These are phyloP conservation scores for Endotrypanum monterogeii DNA, from an alignment of 208 protist species.

Conservation along the genomic window DNA sequence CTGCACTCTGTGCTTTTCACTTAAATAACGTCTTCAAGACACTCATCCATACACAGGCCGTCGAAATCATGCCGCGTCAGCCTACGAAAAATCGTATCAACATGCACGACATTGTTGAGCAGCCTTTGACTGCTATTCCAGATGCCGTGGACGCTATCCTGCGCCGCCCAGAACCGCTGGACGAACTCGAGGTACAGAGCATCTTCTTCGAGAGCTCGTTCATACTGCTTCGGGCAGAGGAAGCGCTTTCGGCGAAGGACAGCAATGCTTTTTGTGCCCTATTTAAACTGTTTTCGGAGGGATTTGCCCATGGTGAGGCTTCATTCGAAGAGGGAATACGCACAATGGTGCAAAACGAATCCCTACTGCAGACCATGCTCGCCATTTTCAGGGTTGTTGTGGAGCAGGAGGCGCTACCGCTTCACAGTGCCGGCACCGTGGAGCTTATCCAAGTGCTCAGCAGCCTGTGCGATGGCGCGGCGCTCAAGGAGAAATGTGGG, in stretches of 20 bases:
- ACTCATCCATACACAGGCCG: background rate
- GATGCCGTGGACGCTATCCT: conserved; percentile 85
- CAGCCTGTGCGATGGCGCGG: conserved; percentile 79
- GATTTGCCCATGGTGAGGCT: conserved; percentile 67
- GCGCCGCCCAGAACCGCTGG: conserved; percentile 73
- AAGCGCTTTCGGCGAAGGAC: conserved; percentile 74
- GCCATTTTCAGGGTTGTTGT: conserved; percentile 70
- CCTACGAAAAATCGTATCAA: conserved; percentile 86
- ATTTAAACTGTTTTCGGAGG: conserved; percentile 84
- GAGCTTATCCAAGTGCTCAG: conserved; percentile 83
- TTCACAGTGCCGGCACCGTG: conserved; percentile 71
- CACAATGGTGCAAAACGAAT: conserved; percentile 52
- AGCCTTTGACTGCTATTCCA: conserved; percentile 71
- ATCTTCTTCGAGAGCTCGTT: conserved; percentile 82
- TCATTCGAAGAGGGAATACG: conserved; percentile 79
- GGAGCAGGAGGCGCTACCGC: conserved; percentile 50
- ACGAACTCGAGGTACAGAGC: conserved; percentile 78
- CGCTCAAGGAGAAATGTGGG: conserved; percentile 79
- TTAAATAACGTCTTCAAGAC: background rate
- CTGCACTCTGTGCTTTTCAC: background rate
- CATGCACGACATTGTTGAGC: conserved; percentile 89
- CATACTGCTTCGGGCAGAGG: conserved; percentile 81
- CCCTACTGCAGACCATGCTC: conserved; percentile 74
- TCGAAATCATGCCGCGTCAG: conserved; percentile 53
- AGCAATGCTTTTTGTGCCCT: conserved; percentile 76